These are phyloP conservation scores for Blastobotrys aristatus DNA, from an alignment of 1,139 yeast genomes.

Conservation along the genomic window DNA sequence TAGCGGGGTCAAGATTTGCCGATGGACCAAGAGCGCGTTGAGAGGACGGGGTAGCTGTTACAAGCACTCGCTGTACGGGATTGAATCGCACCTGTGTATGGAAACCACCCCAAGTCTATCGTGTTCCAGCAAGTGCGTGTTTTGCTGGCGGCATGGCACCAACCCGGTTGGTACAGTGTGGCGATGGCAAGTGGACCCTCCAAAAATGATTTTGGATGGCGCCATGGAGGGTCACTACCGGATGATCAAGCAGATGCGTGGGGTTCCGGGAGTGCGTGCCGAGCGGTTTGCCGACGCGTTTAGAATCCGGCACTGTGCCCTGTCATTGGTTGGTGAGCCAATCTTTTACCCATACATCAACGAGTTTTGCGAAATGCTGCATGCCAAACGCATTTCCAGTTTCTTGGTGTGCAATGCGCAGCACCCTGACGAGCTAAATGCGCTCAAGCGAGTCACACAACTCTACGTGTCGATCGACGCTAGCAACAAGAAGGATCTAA, in stretches of 20 bases:
- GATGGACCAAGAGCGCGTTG: conserved; percentile 94
- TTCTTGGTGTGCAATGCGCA: conserved; percentile 94
- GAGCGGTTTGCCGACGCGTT: conserved; percentile 90
- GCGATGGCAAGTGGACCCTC: conserved; percentile 94
- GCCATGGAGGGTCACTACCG: conserved; percentile 86
- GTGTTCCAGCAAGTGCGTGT: conserved; percentile 92
- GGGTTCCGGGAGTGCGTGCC: conserved; percentile 90
- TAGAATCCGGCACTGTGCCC: conserved; percentile 82
- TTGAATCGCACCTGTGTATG: conserved; percentile 82
- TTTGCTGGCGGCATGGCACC: conserved; percentile 97
- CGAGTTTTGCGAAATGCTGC: conserved; percentile 75
- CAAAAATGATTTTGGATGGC: conserved; percentile 76
- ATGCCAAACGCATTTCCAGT: conserved; percentile 71
- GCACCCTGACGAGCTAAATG: conserved; percentile 78
- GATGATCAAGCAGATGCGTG: conserved; percentile 89
- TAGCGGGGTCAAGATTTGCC: conserved; percentile 90
- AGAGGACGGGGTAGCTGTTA: conserved; percentile 94
- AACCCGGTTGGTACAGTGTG: conserved; percentile 95
- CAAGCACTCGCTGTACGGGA: conserved; percentile 88
- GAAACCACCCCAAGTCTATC: conserved; percentile 92
- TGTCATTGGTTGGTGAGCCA: conserved; percentile 91
- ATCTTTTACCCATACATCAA: conserved; percentile 89
- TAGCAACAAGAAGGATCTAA: conserved; percentile 71
- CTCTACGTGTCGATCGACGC: conserved; percentile 92
- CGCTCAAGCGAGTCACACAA: conserved; percentile 74